A percentile compares a stretch with the other conserved stretches of the same genome.
Evolutionary conservation across 1,284 basidiomycete species (phyloP).

Genomic region (Fomes fomentarius): DNA sequence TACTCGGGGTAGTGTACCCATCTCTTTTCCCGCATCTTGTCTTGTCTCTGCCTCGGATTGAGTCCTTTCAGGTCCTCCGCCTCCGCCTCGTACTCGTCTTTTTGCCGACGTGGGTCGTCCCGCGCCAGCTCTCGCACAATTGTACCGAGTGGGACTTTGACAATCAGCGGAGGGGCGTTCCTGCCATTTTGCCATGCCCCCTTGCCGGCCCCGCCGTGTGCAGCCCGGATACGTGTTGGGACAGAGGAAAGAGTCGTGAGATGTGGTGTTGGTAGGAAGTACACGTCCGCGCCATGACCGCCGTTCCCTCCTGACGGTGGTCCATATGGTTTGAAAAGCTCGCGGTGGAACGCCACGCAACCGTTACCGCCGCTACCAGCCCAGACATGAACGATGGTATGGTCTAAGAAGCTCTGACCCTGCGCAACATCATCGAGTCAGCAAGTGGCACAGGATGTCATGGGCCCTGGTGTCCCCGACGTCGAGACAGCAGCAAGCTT

Average conservation of each 20-base stretch:
- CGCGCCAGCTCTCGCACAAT: conserved; percentile 77
- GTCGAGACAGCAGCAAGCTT: too few species aligned
- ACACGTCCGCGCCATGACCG: conserved; percentile 86
- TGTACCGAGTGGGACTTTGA: conserved; percentile 88
- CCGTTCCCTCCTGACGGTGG: conserved; percentile 92
- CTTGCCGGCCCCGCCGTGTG: conserved; percentile 71
- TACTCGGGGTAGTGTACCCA: conserved; percentile 83
- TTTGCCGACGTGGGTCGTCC: conserved; percentile 61
- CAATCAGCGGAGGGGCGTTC: conserved; percentile 69
- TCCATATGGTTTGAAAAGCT: conserved; percentile 78
- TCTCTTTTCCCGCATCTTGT: conserved; percentile 65
- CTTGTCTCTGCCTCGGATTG: conserved; percentile 47
- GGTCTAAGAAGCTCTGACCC: conserved; percentile 84
- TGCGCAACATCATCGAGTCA: conserved; percentile 33
- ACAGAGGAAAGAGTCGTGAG: conserved; percentile 81
- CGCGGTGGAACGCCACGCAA: conserved; percentile 82
- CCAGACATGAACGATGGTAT: conserved; percentile 74
- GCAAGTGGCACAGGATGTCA: background rate
- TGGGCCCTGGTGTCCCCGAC: too few species aligned
- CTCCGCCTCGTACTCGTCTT: conserved; percentile 70
- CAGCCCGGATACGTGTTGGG: conserved; percentile 67
- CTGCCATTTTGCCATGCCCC: conserved; percentile 87
- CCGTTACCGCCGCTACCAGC: conserved; percentile 88
- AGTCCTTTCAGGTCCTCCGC: conserved; percentile 62
- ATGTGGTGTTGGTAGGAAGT: conserved; percentile 75